Evolutionary conservation across 1,284 basidiomycete genomes (phyloP), one percentile per base, ranked within the genome.

Genomic region (Neotropicomus parvogracilis): DNA sequence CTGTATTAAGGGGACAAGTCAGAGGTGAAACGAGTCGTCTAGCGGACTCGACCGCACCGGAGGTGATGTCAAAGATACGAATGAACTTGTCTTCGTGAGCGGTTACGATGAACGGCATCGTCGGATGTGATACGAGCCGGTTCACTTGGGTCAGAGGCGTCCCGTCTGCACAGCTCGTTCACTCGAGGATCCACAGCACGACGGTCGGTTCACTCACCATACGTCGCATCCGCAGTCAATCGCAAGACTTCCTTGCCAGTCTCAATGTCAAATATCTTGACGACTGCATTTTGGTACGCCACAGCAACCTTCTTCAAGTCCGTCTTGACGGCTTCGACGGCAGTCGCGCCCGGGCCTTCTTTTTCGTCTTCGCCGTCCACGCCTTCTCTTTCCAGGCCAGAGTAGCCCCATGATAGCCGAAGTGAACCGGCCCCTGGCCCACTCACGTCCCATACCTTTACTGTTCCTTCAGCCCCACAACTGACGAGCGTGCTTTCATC

Each of bases 81-180:
- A 98, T 91, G 62, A 85, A 86, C 57, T 92, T 93, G 72, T 98
- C 94, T 70, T 98, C 95, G 65, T 97, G 91, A 0, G 85, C 95
- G 13, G 91, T 89, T 29, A 95, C 82, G 40, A 98, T 79, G 21
- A 95, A 71, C 1, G 91, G 82, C 75, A 94, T 83, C 1, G 91
- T 95, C 11, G 94, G 93, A 71, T 97, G 93, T 37, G 92, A 93
- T 32, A 87, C 81, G 43, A 97, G 83, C 52, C 84, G 81, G 70
- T 97, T 98, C 56, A 94, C 85, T 70, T 95, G 94, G 1, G 88
- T 85, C 11, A 78, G 79, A 27, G 78, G 68, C 12, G 80, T 81
- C 20, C 81, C 86, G 62, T 88, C 88, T 89, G 59, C 35, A 43
- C 2, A 13, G 36, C 19, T 52, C 40, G 38, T 41, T 27, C 11